These are phyloP conservation scores for Pleurotus pulmonarius DNA, from an alignment of 768 basidiomycete genomes.

Conservation along the genomic window DNA sequence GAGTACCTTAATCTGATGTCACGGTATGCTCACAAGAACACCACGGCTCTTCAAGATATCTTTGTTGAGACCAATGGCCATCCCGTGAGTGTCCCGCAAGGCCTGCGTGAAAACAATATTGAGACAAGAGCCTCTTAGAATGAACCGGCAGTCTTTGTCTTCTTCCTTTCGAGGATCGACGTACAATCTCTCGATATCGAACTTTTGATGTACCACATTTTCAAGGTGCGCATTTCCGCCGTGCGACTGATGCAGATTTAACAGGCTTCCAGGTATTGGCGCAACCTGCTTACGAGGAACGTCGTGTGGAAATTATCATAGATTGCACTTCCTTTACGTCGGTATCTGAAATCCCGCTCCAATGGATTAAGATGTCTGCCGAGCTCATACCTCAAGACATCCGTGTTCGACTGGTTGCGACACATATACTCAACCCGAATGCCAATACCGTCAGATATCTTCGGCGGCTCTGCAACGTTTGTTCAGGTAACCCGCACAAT, in stretches of 20 bases:
- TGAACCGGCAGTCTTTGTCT: slow-evolving; percentile 55
- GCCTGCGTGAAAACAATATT: not conserved
- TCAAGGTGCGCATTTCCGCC: slow-evolving; percentile 47
- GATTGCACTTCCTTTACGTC: slow-evolving; percentile 80
- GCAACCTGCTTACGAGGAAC: slow-evolving; percentile 36
- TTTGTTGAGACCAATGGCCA: slow-evolving; percentile 55
- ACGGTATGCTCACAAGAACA: slow-evolving; percentile 57
- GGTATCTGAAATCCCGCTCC: slow-evolving; percentile 73
- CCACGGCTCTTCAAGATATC: slow-evolving; percentile 58
- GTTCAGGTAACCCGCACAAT: slow-evolving; percentile 33
- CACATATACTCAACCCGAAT: slow-evolving; percentile 76
- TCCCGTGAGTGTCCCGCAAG: slow-evolving; percentile 29
- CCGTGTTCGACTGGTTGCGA: slow-evolving; percentile 51
- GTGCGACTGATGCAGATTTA: not conserved
- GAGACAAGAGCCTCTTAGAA: slow-evolving; percentile 20
- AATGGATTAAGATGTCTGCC: slow-evolving; percentile 76
- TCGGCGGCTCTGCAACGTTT: slow-evolving; percentile 72
- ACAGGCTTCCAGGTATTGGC: not conserved
- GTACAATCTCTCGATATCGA: slow-evolving; percentile 80
- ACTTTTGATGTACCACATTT: slow-evolving; percentile 70
- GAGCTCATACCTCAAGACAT: slow-evolving; percentile 74
- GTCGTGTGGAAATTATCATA: slow-evolving; percentile 66
- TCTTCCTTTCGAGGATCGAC: slow-evolving; percentile 67
- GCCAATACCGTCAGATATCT: slow-evolving; percentile 67
- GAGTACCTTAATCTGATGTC: slow-evolving; percentile 68